Evolutionary conservation across 2,329 filamentous ascomycete genomes (phyloP).

Genomic region (Fusarium tuaranense): DNA sequence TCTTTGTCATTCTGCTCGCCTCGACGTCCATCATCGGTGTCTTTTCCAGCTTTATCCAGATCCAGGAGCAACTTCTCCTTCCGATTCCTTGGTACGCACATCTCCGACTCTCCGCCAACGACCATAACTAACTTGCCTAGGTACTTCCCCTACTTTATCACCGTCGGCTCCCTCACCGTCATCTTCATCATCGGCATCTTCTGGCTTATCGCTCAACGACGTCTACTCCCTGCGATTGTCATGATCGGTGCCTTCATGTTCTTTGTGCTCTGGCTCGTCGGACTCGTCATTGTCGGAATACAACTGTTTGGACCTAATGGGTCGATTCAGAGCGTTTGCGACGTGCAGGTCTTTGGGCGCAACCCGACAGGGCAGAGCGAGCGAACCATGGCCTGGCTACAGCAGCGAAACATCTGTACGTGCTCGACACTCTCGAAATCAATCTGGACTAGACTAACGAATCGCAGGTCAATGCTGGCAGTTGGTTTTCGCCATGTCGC

Average conservation of each 20-base stretch:
- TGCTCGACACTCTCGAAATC: conserved; percentile 23
- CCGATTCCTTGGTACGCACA: conserved; percentile 68
- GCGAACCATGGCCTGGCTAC: conserved; percentile 71
- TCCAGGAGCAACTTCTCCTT: conserved; percentile 67
- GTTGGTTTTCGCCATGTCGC: conserved; percentile 71
- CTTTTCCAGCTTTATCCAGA: conserved; percentile 69
- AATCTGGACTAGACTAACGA: conserved; percentile 25
- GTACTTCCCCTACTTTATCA: conserved; percentile 77
- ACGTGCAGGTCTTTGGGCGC: conserved; percentile 66
- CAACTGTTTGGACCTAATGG: conserved; percentile 72
- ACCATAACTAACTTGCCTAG: conserved; percentile 49
- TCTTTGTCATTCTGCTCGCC: conserved; percentile 73
- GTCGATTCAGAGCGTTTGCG: conserved; percentile 70
- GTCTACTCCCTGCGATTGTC: conserved; percentile 71
- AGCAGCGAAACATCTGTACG: conserved; percentile 74
- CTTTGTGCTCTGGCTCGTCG: conserved; percentile 76
- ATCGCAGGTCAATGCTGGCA: conserved; percentile 71
- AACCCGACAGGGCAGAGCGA: conserved; percentile 63
- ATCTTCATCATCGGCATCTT: conserved; percentile 75
- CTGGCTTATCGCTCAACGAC: conserved; percentile 70
- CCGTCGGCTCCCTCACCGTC: conserved; percentile 68
- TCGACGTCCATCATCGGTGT: conserved; percentile 71
- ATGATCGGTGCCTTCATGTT: conserved; percentile 74
- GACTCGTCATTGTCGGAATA: conserved; percentile 70
- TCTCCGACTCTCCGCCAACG: accelerated